Evolutionary conservation across 1,284 basidiomycete species (phyloP).

Genomic region (Trametes pubescens): DNA sequence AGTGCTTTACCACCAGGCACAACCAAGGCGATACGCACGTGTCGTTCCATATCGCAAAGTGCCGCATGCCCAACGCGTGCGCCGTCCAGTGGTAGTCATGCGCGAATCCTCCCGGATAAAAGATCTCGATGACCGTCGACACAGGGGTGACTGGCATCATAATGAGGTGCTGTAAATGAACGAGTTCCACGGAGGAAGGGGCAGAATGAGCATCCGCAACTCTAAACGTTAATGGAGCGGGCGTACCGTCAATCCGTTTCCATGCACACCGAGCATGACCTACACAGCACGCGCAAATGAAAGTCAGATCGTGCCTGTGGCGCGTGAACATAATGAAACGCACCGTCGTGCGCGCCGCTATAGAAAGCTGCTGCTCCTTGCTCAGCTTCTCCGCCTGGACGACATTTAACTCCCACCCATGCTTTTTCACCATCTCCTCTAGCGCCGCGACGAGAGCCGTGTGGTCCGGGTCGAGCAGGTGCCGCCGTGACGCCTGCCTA

Average conservation of each 20-base stretch:
- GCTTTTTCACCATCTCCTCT: constrained; percentile 57
- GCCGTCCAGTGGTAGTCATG: constrained; percentile 85
- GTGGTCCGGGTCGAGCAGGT: constrained; percentile 69
- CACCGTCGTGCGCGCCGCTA: constrained; percentile 71
- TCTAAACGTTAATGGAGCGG: constrained; percentile 5
- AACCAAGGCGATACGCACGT: constrained; percentile 52
- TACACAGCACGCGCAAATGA: constrained; percentile 37
- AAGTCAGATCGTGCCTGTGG: constrained; percentile 13
- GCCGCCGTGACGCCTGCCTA: constrained; percentile 65
- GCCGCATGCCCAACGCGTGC: constrained; percentile 73
- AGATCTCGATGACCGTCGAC: constrained; percentile 83
- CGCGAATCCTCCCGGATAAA: constrained; percentile 80
- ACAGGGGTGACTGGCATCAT: constrained; percentile 76
- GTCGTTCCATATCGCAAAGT: constrained; percentile 83
- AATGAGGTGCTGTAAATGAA: constrained; percentile 57
- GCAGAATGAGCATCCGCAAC: constrained; percentile 3
- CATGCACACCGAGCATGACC: constrained; percentile 83
- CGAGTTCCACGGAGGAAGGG: neutral
- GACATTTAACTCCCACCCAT: constrained; percentile 70
- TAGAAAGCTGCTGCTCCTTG: constrained; percentile 75
- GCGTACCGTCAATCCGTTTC: constrained; percentile 73
- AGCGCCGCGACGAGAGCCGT: constrained; percentile 63
- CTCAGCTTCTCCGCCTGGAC: constrained; percentile 71
- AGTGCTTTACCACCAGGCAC: neutral
- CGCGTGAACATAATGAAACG: constrained; percentile 13